Base-by-base conservation (phyloP, 2,329 filamentous ascomycete genomes). In the Exophiala alcalophila region DNA sequence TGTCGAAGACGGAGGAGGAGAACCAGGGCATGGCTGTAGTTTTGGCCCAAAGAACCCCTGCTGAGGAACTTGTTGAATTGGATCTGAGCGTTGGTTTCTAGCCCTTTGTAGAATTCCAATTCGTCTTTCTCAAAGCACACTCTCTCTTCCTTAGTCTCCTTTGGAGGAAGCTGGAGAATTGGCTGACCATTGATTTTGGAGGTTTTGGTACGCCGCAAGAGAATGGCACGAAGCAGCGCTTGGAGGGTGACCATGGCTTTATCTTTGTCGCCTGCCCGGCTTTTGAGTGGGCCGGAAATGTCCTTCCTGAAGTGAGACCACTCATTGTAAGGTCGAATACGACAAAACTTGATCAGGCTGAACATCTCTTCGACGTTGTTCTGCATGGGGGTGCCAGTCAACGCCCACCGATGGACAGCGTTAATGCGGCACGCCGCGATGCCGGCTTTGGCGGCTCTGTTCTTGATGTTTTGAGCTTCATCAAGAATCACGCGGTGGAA, bases 371-470 rank as follows among this genome's bases (percentile, higher is more conserved):
- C 71, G 2, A 91, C 79, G 9, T 75, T 80, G 56, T 95, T 95
- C 84, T 92, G 92, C 84, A 91, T 89, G 0, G 86, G 86, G 0
- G 86, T 92, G 18, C 86, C 86, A 3, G 83, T 87, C 62, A 91
- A 76, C 58, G 83, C 88, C 68, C 86, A 81, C 33, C 86, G 74
- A 58, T 84, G 78, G 24, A 67, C 70, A 10, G 83, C 70, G 47
- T 75, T 66, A 11, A 92, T 63, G 8, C 66, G 61, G 53, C 70
- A 77, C 20, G 78, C 78, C 4, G 78, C 84, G 50, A 73, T 71
- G 1, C 83, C 76, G 4, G 73, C 67, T 49, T 78, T 76, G 0
- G 84, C 83, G 27, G 67, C 71, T 44, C 76, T 76, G 57, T 90
- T 91, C 67, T 91, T 91, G 68, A 91, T 86, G 58, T 75, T 82